Evolutionary conservation across 202 grass and related monocot species (phyloP).

Genomic region (Elaeis oleifera): DNA sequence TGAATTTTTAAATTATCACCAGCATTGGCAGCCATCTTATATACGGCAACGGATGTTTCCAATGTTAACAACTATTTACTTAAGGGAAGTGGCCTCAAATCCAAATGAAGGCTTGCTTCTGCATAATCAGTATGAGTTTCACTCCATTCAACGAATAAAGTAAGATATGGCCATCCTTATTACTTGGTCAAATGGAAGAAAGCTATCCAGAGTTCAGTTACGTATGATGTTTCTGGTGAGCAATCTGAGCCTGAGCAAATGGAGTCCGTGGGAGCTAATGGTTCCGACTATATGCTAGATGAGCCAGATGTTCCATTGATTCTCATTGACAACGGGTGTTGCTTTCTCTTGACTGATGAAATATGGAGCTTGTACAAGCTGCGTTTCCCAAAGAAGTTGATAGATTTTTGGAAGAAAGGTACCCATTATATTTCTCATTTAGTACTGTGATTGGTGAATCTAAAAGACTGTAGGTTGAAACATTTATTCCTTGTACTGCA

Average conservation of each 20-base stretch:
- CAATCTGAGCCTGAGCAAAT: conserved; percentile 26
- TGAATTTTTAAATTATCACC: conserved; percentile 63
- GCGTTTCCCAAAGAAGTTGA: conserved; percentile 72
- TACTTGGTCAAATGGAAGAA: conserved; percentile 84
- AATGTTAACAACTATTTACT: conserved; percentile 78
- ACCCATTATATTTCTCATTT: conserved; percentile 8
- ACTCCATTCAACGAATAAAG: conserved; percentile 66
- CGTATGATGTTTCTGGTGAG: conserved; percentile 18
- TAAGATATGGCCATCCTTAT: conserved; percentile 54
- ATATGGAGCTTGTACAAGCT: conserved; percentile 68
- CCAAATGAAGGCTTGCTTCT: conserved; percentile 40
- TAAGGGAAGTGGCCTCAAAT: conserved; percentile 47
- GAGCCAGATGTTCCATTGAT: conserved; percentile 61
- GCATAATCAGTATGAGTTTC: conserved; percentile 71
- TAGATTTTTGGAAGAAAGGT: conserved; percentile 65
- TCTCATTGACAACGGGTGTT: conserved; percentile 37
- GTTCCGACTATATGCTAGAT: conserved; percentile 52
- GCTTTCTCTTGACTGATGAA: conserved; percentile 76
- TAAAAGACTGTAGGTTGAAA: too few relatives aligned
- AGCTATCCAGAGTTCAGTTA: conserved; percentile 19
- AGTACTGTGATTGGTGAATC: too few relatives aligned
- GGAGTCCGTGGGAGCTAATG: conserved; percentile 9
- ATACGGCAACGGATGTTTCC: conserved; percentile 73
- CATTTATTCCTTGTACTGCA: too few relatives aligned
- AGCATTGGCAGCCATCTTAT: conserved; percentile 82